Evolutionary conservation across 441 rosid genomes (phyloP).

Genomic region (Capsella rubella): DNA sequence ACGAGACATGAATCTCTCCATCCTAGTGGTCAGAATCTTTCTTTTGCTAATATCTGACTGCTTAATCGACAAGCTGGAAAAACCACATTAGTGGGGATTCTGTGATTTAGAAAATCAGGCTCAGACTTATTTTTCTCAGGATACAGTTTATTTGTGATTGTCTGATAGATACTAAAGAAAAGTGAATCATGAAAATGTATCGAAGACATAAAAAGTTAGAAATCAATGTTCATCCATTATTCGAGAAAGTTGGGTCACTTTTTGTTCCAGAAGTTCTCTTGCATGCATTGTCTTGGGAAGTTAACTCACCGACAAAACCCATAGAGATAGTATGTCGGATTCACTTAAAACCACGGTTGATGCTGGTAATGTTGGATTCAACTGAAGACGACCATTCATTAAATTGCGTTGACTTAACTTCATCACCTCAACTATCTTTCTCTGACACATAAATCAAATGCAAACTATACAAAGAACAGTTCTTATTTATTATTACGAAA

Average conservation of each 20-base stretch:
- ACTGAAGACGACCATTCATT: conserved; percentile 26
- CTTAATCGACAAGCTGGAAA: conserved; percentile 15
- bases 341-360: not conserved
- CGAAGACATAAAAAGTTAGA: not conserved
- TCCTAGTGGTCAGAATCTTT: conserved; percentile 2
- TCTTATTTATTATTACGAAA: conserved; percentile 5
- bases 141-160: not conserved
- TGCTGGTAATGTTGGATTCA: conserved; percentile 9
- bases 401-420: conserved; percentile 23
- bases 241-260: not conserved
- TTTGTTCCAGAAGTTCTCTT: conserved; percentile 11
- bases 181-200: not conserved
- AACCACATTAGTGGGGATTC: conserved; percentile 12
- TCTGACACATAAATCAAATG: conserved; percentile 30
- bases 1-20: conserved; percentile 21
- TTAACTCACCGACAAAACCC: conserved; percentile 25
- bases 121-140: not conserved
- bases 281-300: conserved; percentile 34
- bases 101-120: conserved; percentile 4
- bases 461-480: not conserved
- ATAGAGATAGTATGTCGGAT: conserved; percentile 15
- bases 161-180: not conserved
- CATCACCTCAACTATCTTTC: conserved; percentile 21
- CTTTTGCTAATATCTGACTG: conserved; percentile 4
- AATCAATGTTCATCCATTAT: conserved; percentile 8